Conservation (phyloP, 73 alveolate species). For the Tetrahymena thermophila region DNA sequence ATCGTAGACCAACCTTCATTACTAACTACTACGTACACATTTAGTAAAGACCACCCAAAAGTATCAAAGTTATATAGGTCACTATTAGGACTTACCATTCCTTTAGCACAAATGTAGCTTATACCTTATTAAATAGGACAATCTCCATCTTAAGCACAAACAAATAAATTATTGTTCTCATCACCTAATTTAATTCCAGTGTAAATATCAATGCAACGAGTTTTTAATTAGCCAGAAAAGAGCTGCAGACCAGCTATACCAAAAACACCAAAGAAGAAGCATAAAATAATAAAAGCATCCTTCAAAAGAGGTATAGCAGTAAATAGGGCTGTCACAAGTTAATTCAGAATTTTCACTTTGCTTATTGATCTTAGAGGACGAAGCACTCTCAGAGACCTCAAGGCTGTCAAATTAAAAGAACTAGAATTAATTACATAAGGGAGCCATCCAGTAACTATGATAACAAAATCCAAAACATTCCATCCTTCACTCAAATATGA, state of each 20-base stretch:
- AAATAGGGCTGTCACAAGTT: constrained; percentile 69
- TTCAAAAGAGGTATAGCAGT: constrained; percentile 68
- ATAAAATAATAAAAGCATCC: constrained; percentile 64
- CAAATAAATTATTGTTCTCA: constrained; percentile 50
- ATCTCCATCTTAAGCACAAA: constrained; percentile 48
- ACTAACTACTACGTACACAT: constrained; percentile 71
- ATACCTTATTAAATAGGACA: constrained; percentile 20
- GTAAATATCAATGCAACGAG: constrained; percentile 61
- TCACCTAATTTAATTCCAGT: constrained; percentile 52
- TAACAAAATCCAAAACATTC: constrained; percentile 71
- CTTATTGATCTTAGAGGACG: constrained; percentile 88
- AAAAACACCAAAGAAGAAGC: constrained; percentile 76
- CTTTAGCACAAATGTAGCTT: constrained; percentile 67
- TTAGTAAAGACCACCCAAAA: constrained; percentile 60
- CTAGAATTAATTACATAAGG: constrained; percentile 27
- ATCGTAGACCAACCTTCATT: constrained; percentile 90
- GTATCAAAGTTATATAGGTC: constrained; percentile 80
- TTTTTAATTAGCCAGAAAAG: constrained; percentile 61
- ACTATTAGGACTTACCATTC: constrained; percentile 61
- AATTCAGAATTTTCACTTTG: constrained; percentile 70
- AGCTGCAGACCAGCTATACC: constrained; percentile 86
- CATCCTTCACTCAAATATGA: constrained; percentile 74
- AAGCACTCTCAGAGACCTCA: constrained; percentile 81
- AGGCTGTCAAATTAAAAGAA: constrained; percentile 42
- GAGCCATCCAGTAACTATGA: constrained; percentile 65